Conservation (phyloP, 176 grass and related monocot species). For the Puya raimondii region DNA sequence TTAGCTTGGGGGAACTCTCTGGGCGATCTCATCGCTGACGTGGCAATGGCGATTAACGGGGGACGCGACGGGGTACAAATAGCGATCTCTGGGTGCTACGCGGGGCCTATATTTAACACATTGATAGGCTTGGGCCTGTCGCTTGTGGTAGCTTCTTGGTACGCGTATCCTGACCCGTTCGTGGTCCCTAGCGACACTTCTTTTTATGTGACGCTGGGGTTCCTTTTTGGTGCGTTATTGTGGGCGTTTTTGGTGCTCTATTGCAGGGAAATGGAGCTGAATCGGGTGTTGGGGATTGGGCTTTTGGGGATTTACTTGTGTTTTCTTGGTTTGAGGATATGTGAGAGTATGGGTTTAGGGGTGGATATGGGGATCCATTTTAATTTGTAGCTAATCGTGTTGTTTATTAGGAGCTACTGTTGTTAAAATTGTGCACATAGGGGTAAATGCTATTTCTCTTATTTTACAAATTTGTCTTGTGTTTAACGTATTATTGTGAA, state of each 20-base stretch:
- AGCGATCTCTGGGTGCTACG: conserved; percentile 59
- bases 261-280: conserved; percentile 41
- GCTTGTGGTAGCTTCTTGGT: conserved; percentile 36
- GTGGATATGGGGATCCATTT: neutral
- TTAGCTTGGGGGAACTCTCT: conserved; percentile 77
- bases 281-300: conserved; percentile 37
- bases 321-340: conserved; percentile 34
- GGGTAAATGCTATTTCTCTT: too few relatives aligned
- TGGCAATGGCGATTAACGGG: conserved; percentile 38
- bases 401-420: too few relatives aligned
- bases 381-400: neutral
- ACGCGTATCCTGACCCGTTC: conserved; percentile 18
- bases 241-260: conserved; percentile 38
- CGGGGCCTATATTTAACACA: conserved; percentile 50
- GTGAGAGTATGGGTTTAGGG: conserved; percentile 18
- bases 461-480: too few relatives aligned
- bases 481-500: too few relatives aligned
- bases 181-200: conserved; percentile 22
- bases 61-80: conserved; percentile 33
- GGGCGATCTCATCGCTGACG: conserved; percentile 48
- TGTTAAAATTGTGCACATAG: too few relatives aligned
- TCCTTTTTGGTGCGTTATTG: conserved; percentile 23
- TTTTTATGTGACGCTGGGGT: conserved; percentile 31
- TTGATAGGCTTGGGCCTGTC: conserved; percentile 53
- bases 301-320: conserved; percentile 47